Conservation (phyloP, 805 yeast species). For the baker's yeast (Saccharomyces cerevisiae) region DNA sequence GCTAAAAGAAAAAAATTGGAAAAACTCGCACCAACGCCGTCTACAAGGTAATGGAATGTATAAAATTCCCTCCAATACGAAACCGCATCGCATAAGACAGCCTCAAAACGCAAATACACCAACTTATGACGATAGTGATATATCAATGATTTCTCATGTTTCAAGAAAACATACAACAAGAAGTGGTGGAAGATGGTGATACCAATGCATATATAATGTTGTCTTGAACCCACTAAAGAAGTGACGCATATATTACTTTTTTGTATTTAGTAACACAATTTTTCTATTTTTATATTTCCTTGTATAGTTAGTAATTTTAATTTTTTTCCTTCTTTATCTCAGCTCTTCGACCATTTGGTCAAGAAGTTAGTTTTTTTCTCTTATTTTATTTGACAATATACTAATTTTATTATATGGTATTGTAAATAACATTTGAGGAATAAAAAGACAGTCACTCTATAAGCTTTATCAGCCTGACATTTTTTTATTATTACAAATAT, state of each 20-base stretch:
- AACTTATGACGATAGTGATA: conserved; percentile 28
- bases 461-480: not conserved
- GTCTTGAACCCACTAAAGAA: not conserved
- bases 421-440: not conserved
- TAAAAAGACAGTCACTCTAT: too few relatives aligned
- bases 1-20: not conserved
- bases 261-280: not conserved
- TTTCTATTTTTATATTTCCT: not conserved
- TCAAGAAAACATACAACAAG: conserved; percentile 28
- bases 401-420: too few relatives aligned
- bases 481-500: not conserved
- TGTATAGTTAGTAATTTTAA: not conserved
- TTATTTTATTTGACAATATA: not conserved
- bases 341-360: too few relatives aligned
- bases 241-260: not conserved
- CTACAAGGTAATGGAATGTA: conserved; percentile 14
- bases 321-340: not conserved
- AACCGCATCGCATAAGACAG: conserved; percentile 22
- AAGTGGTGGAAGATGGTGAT: conserved; percentile 27
- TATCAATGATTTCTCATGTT: conserved; percentile 31
- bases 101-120: conserved; percentile 14
- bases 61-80: conserved; percentile 25
- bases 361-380: too few relatives aligned
- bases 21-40: conserved; percentile 4
- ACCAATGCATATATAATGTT: not conserved